Base-by-base conservation (phyloP, 139 green algal species). In the Closterium sp. region DNA sequence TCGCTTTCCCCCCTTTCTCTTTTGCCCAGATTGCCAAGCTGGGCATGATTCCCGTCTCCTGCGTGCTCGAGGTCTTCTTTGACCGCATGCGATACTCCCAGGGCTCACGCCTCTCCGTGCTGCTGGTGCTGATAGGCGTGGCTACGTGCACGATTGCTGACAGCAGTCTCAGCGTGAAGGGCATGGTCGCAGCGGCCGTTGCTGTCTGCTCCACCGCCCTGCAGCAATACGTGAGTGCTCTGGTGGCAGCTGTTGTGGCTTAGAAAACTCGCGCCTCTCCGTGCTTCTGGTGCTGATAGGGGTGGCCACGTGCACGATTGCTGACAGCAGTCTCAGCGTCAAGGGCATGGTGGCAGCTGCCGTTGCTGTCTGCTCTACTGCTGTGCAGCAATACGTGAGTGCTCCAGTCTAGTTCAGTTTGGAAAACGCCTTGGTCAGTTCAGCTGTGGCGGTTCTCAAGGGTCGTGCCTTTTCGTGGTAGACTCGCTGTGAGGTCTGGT, bases 11-110 rank as follows among this genome's bases (percentile, higher is more conserved):
- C 38, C 38, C 38, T 45, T n/a, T n/a, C 38, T 9, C 10, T 9
- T 9, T 89, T 11, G 6, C 84, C 2, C 86, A 95, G 97, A 97
- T 99, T 24, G 96, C 97, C 88, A 99, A 99, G 96, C 96, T 99
- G 45, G 95, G 98, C 62, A 99, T 99, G 94, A 98, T 99, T 91
- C 97, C 97, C 1, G 98, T 98, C 86, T 96, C 98, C 10, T 98
- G 97, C 91, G 22, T 98, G 9, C 93, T 99, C 90, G 97, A 99
- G 95, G 86, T 92, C 17, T 91, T 97, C n/a, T 98, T 98, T 86
- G 94, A 96, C n/a, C 94, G 95, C 31, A 79, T 95, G 88, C 97
- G 98, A 91, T 97, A 96, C 0, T 32, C 91, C 0, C 89, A 92
- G 4, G 94, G 96, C 11, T 90, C 97, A 7, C 85, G 93, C 42